A percentile compares a stretch with the other conserved stretches of the same genome.
These are phyloP conservation scores for Mycena olivaceomarginata DNA, from an alignment of 768 basidiomycete genomes.

Conservation along the genomic window DNA sequence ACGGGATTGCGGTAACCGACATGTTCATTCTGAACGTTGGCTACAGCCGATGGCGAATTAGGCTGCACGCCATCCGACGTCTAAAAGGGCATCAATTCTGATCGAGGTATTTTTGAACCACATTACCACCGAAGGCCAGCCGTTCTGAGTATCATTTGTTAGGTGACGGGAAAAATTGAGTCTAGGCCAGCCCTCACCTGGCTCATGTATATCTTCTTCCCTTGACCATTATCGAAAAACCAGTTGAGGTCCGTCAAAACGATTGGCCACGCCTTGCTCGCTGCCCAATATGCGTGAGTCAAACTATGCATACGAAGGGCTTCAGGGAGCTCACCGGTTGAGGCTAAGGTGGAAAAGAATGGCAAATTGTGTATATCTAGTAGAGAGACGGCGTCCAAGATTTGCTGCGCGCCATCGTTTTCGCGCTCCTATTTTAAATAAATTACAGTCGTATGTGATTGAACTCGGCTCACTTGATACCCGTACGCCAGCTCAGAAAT, in stretches of 20 bases:
- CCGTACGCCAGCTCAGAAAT: slow-evolving; percentile 81
- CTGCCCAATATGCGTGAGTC: slow-evolving; percentile 54
- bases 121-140: slow-evolving; percentile 78
- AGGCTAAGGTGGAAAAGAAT: slow-evolving; percentile 76
- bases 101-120: neutral
- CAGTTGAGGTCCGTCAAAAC: slow-evolving; percentile 77
- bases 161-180: neutral
- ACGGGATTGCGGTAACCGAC: slow-evolving; percentile 55
- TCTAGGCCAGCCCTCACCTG: slow-evolving; percentile 65
- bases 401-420: slow-evolving; percentile 69
- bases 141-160: slow-evolving; percentile 69
- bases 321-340: slow-evolving; percentile 64
- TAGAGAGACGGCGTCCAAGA: slow-evolving; percentile 76
- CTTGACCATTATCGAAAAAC: slow-evolving; percentile 78
- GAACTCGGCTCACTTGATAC: slow-evolving; percentile 60
- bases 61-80: slow-evolving; percentile 78
- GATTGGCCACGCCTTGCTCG: slow-evolving; percentile 77
- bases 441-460: neutral
- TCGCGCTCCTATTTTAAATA: slow-evolving; percentile 56
- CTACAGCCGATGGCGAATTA: slow-evolving; percentile 77
- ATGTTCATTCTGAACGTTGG: slow-evolving; percentile 77
- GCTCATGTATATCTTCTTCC: slow-evolving; percentile 86
- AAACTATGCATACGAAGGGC: neutral
- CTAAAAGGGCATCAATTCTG: slow-evolving; percentile 10
- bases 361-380: slow-evolving; percentile 85